Base-by-base conservation (phyloP, 2,329 filamentous ascomycete species). In the Davidsoniella eucalypti region DNA sequence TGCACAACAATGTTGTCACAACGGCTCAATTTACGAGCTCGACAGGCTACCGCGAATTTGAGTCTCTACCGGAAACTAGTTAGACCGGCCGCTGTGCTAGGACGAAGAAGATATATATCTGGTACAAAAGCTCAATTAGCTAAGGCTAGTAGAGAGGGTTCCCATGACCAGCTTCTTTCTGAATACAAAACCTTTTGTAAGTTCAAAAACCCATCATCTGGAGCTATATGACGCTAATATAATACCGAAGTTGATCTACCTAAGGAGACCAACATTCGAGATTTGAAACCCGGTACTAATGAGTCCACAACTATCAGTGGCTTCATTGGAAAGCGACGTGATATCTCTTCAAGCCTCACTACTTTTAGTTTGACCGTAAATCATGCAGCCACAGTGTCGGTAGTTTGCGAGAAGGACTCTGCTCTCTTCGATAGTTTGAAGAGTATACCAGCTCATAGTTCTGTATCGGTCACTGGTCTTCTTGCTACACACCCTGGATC, bases 241-340 rank as follows among this genome's bases (percentile, higher is more conserved):
- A 26, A 33, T 9, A 10, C 29, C 7, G 5, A 25, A 53, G 51
- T 53, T 42, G 21, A 53, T 36, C 38, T 53, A 14, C 51, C 51
- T 10, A 47, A 47, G 25, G 47, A 38, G 21, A 43, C n/a, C 25
- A 14, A 47, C 12, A 17, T 47, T 4, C 36, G 29, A 21, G 47
- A 47, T 23, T 26, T 54, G 5, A 53, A 44, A 5, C 49, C 53
- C 7, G 50, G 52, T 37, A 52, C 53, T n/a, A 40, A 46, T 7
- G 36, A 49, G 37, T 40, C 41, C 9, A 50, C 54, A 14, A 50
- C 52, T 17, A 45, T 84, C 1, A 72, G 80, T 61, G 88, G 88
- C 17, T 92, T 88, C 57, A 64, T 94, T 0, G 77, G 78, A 23
- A 77, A 76, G 53, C 72, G 78, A 26, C 73, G 77, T 54, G 77